Evolutionary conservation across 306 rosid species (phyloP).

Genomic region (Vachellia collinsii): DNA sequence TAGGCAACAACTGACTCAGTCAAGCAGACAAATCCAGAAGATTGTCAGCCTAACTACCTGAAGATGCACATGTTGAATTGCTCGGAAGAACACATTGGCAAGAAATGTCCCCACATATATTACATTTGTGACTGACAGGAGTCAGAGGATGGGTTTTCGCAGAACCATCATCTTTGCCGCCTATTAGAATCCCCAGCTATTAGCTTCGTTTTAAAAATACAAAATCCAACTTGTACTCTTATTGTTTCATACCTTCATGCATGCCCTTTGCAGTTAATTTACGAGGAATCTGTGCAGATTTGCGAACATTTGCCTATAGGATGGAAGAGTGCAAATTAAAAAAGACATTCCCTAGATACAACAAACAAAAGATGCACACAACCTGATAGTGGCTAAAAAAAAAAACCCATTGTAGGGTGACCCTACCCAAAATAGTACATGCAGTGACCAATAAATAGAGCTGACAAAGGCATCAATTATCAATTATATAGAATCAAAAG

Average conservation of each 20-base stretch:
- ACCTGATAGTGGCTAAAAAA: neutral
- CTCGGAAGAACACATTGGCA: conserved; percentile 49
- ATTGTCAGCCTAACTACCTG: conserved; percentile 43
- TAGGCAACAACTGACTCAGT: neutral
- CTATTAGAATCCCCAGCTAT: conserved; percentile 47
- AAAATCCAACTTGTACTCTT: conserved; percentile 23
- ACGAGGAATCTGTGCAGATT: conserved; percentile 28
- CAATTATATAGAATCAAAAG: conserved; percentile 4
- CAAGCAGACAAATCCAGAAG: conserved; percentile 17
- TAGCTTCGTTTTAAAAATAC: conserved; percentile 41
- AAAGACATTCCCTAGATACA: neutral
- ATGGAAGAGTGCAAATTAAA: neutral
- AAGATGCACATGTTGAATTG: conserved; percentile 40
- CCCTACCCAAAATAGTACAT: neutral
- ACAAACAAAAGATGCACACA: neutral
- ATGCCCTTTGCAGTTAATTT: conserved; percentile 35
- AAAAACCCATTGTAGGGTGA: neutral
- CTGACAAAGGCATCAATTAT: neutral
- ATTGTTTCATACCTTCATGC: conserved; percentile 51
- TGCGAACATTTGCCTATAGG: conserved; percentile 38
- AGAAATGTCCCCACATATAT: conserved; percentile 34
- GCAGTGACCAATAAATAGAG: neutral
- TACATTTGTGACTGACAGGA: conserved; percentile 37
- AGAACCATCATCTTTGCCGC: conserved; percentile 38
- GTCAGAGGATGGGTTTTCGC: conserved; percentile 28